Evolutionary conservation across 257 asterid genomes (phyloP), one percentile per base, ranked within the genome.

Genomic region (Salvia splendens): DNA sequence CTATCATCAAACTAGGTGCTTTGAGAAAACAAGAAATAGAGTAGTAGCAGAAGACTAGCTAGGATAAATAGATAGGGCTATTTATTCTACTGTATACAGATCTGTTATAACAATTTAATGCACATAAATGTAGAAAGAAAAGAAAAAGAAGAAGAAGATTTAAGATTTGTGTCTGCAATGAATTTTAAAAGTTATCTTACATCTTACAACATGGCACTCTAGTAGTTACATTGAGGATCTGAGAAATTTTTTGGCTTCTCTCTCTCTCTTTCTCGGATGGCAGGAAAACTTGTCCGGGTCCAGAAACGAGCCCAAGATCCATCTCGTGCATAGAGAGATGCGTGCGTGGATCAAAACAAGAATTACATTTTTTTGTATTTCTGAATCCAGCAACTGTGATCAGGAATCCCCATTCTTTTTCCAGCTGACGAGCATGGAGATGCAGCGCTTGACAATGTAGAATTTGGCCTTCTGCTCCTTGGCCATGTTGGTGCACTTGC

Each of bases 391-490:
- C 60, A 43, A 45, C 15, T 32, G 47, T n/a, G 8, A 11, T 82
- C 89, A 85, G 68, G 92, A 85, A 78, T 90, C 97, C 38, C 86
- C 75, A 54, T 90, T 78, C 64, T 88, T 90, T 47, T 85, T 83
- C 96, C 91, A 83, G 72, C 85, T 71, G 42, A 87, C 89, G 35
- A 90, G 97, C 97, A 90, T 87, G 2, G 80, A 51, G 65, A 90
- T 85, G 83, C 97, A 90, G 16, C 92, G 57, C 77, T 90, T 90
- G 4, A 88, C 97, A 5, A 90, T 90, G 79, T 90, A 90, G 69
- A 90, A 85, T 65, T 86, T 90, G 36, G 97, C 86, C 49, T 79
- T 87, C 80, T 90, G 96, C 48, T 90, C 97, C 71, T 90, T 90
- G 8, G 96, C 96, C 84, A 87, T 5, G 76, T 75, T 86, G 53